Evolutionary conservation across 306 rosid species (phyloP), one percentile per base, ranked within the genome.

Genomic region (Styphnolobium japonicum): DNA sequence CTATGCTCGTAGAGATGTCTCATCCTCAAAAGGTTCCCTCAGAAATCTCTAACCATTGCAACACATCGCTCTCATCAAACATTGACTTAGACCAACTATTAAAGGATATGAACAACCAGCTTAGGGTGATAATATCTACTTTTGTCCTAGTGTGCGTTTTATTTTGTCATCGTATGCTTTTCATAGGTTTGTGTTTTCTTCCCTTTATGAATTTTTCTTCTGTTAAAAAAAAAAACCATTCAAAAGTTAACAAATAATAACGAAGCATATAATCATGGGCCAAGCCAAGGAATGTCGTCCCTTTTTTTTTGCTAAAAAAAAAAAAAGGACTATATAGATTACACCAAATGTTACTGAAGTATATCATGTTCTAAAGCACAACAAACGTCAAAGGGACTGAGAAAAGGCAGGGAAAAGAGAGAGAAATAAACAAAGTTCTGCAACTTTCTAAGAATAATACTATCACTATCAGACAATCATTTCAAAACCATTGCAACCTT

Each of bases 401-500:
- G 55, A 57, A 34, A 71, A 53, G 62, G 19, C 15, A 61, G 46
- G 16, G 46, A 15, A 63, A 37, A 43, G 65, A 6, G 49, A 40
- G 21, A 79, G 4, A 60, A 62, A 75, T 18, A 64, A 81, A 11
- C 40, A 16, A 49, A 43, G 70, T 45, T 61, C 51, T 48, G 74
- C 77, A 76, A 82, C 84, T 46, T 85, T 78, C 81, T 49, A 31
- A 2, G 53, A 64, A 37, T 14, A 73, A 65, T 64, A 64, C 65
- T 55, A 45, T 36, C 14, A n/a, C n/a, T n/a, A 56, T 64, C 46
- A 52, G 51, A 61, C 56, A n/a, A n/a, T n/a, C n/a, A n/a, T n/a
- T n/a, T n/a, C n/a, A 81, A 51, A 64, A 49, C 69, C 60, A 34
- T 58, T 81, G 79, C 56, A 68, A 61, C 73, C 34, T 76, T 71